Percentiles rank a stretch among this genome's conserved stretches.
Conservation (phyloP, 768 basidiomycete species). For the Mrakia gelida region DNA sequence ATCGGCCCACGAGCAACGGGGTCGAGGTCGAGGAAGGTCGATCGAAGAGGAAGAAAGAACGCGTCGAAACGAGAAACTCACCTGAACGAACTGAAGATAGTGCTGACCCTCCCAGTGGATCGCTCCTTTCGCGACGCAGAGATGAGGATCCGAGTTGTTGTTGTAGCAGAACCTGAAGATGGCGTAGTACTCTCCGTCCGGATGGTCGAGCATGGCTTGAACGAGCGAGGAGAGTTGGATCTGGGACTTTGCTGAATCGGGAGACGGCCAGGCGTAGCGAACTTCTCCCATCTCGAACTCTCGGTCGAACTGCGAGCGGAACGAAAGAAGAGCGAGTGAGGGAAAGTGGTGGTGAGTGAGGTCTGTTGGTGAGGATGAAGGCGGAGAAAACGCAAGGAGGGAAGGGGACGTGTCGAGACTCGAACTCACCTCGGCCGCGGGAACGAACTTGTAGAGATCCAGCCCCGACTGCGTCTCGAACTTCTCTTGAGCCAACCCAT, state of each 20-base stretch:
- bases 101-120: conserved; percentile 56
- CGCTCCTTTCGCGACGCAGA: conserved; percentile 57
- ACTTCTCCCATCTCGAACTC: conserved; percentile 80
- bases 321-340: neutral
- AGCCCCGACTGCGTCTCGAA: conserved; percentile 77
- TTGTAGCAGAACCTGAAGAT: conserved; percentile 76
- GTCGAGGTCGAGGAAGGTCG: neutral
- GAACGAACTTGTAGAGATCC: conserved; percentile 82
- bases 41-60: neutral
- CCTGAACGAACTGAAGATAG: conserved; percentile 78
- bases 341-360: neutral
- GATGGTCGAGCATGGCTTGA: conserved; percentile 62
- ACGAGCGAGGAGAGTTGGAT: conserved; percentile 82
- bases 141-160: conserved; percentile 65
- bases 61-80: conserved; percentile 42
- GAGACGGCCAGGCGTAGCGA: conserved; percentile 77
- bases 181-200: conserved; percentile 59
- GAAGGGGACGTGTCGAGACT: neutral
- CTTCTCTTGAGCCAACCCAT: conserved; percentile 65
- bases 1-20: neutral
- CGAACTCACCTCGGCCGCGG: conserved; percentile 55
- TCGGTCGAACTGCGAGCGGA: conserved; percentile 62
- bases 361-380: conserved; percentile 8
- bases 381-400: conserved; percentile 11
- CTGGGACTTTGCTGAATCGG: conserved; percentile 62